Conservation (phyloP, 73 alveolate genomes). For the Paramecium octaurelia region DNA sequence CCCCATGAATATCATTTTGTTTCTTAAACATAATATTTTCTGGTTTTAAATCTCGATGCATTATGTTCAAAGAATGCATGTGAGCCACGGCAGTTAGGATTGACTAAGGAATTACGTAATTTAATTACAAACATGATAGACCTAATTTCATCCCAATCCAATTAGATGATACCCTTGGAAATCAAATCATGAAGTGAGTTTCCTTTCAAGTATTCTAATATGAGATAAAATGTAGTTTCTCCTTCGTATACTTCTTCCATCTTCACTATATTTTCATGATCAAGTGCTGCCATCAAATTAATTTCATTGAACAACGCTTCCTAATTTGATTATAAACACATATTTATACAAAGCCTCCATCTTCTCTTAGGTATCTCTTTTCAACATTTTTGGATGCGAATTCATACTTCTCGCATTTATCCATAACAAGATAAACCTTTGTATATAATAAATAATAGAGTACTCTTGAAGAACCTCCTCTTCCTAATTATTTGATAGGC, state of each 20-base stretch:
- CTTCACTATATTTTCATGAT: conserved; percentile 4
- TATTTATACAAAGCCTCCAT: not conserved
- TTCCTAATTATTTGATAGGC: conserved; percentile 19
- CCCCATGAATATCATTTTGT: not conserved
- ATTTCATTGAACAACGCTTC: conserved; percentile 19
- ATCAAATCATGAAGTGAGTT: conserved; percentile 45
- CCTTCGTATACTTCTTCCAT: conserved; percentile 55
- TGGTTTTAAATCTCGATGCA: conserved; percentile 96
- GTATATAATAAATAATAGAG: not conserved
- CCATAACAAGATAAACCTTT: not conserved
- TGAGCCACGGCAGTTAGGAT: conserved; percentile 79
- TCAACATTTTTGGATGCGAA: conserved; percentile 25
- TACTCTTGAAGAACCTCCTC: conserved; percentile 31
- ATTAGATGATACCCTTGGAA: not conserved
- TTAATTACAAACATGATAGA: not conserved
- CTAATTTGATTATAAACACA: not conserved
- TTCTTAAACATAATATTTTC: conserved; percentile 87
- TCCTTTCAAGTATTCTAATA: conserved; percentile 36
- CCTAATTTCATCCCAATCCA: conserved; percentile 9
- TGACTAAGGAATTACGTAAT: not conserved
- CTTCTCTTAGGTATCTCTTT: not conserved
- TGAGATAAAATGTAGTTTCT: conserved; percentile 49
- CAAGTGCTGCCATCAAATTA: conserved; percentile 11
- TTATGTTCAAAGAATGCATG: conserved; percentile 76
- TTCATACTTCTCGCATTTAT: not conserved